Base-by-base conservation (phyloP, 164 flowering plant genomes). In the Umbilicus rupestris region DNA sequence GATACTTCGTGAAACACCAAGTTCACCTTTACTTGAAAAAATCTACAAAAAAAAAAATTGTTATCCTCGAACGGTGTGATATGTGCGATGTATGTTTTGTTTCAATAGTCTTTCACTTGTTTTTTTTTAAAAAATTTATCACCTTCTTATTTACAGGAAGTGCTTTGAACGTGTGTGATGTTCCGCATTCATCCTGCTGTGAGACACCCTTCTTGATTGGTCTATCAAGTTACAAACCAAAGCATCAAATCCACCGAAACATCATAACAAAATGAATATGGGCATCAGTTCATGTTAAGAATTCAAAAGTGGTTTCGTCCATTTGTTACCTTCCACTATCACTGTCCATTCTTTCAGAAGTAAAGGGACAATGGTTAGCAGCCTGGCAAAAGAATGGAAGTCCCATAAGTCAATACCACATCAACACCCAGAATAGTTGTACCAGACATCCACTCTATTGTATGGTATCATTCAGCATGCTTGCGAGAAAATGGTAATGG, bases 131-230 rank as follows among this genome's bases (percentile, higher is more conserved):
- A 20, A 20, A 50, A n/a, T 1, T 16, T 50, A 3, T 35, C 37
- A 88, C 98, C 98, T 90, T 93, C 73, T 76, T 84, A 73, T 90
- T 85, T 20, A 90, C 80, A 59, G 98, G 96, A 22, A 77, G 88
- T 65, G 96, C 92, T 81, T 85, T 90, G 39, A 86, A 87, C 64
- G 60, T 70, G 44, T 78, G 78, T 20, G 66, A 62, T 11, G 22
- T 26, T 47, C 76, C 75, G 33, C 64, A 45, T 37, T 63, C 80
- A 63, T 82, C 92, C 60, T 75, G 75, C 74, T 73, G 80, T 66
- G 70, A 59, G 70, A 69, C 69, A 63, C 76, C 84, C 59, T 68
- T 44, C 14, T 62, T 22, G 67, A 57, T 75, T 58, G 77, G 65
- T 71, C 91, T 85, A 73, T 24, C 19, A n/a, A 24, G 35, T 5